Evolutionary conservation across 2,329 filamentous ascomycete species (phyloP).

Genomic region (Sclerotinia subarctica): DNA sequence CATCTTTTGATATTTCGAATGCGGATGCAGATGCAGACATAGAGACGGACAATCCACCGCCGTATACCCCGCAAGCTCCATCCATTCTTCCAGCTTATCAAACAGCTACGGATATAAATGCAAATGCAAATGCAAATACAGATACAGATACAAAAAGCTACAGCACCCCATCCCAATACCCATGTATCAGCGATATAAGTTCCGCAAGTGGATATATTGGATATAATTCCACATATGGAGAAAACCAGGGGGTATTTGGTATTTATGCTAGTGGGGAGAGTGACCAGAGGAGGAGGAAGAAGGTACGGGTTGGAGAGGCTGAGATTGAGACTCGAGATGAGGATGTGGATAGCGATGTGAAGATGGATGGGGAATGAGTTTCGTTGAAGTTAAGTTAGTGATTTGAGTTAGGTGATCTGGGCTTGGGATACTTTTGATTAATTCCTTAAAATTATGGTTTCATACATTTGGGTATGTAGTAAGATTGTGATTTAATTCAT

Average conservation of each 20-base stretch:
- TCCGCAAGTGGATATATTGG: background rate
- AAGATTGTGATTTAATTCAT: no score
- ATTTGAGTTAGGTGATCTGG: no score
- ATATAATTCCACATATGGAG: background rate
- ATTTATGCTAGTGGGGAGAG: background rate
- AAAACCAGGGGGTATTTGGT: background rate
- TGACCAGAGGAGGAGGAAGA: background rate
- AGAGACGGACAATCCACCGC: background rate
- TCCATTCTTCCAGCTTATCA: rapidly evolving
- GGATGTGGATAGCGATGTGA: background rate
- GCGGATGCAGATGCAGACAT: background rate
- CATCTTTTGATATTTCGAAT: no score
- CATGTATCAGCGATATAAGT: no score
- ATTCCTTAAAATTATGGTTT: no score
- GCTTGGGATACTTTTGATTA: background rate
- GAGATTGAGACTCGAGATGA: no score
- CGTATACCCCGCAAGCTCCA: background rate
- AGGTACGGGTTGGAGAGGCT: background rate
- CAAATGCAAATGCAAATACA: no score
- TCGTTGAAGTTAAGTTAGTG: no score
- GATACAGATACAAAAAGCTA: no score
- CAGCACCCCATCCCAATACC: no score
- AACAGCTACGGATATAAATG: rapidly evolving
- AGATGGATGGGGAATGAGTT: background rate
- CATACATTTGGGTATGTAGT: no score